Evolutionary conservation across 768 basidiomycete species (phyloP), one percentile per base, ranked within the genome.

Genomic region (Russula sp.): DNA sequence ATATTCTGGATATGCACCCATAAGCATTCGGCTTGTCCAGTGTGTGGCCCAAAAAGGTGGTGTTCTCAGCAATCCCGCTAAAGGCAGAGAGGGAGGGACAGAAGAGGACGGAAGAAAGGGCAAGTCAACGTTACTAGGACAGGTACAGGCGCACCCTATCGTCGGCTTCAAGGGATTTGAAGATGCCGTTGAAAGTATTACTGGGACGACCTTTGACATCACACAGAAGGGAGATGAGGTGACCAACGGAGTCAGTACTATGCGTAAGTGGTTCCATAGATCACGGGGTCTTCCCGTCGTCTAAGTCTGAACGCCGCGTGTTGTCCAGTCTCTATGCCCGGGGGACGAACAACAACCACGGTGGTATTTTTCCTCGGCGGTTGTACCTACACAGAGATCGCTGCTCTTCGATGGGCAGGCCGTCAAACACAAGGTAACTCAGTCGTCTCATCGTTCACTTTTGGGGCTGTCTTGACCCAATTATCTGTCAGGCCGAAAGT

Each of bases 101-200:
- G 70, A 69, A 48, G 78, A 77, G 45, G 77, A 74, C n/a, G 65
- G 66, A 18, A 76, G 72, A 22, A 76, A 73, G 62, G 75, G 75
- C 50, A 78, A 75, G 58, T 77, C 74, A 50, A 68, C 68, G 47
- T 61, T 73, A n/a, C 68, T 73, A 31, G 78, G 76, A 57, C 86
- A 85, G 72, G 79, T 89, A 45, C 88, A 86, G 71, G 94, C 94
- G 1, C 94, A 97, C 73, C 89, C 93, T 2, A 89, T 99, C 62
- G 84, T 89, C 9, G 96, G 96, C 2, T 99, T 96, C 95, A 96
- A 91, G 73, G 96, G 94, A 27, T 94, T 99, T 71, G 97, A 98
- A 74, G 96, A 98, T 70, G 83, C 91, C 14, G 72, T 97, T 22
- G 82, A 82, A 40, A 79, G 80, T 57, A 86, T 98, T 59, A 91